Base-by-base conservation (phyloP, 140 eudicot species). In the Cichorium intybus region DNA sequence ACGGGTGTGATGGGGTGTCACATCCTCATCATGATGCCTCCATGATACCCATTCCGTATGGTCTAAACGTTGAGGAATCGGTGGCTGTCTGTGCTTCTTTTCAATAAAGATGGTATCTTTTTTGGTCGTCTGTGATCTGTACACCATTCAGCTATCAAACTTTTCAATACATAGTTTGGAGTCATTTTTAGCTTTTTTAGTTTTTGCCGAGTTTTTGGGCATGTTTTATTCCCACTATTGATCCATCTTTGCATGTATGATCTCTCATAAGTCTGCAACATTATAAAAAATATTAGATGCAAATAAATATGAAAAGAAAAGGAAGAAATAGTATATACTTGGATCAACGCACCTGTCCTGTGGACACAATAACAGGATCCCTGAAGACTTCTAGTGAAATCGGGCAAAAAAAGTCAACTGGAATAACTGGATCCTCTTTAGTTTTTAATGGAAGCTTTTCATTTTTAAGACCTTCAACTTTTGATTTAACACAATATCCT, bases 361-460 rank as follows among this genome's bases (percentile, higher is more conserved):
- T 87, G 68, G 98, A 80, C 69, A 92, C 98, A 66, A 88, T 83
- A 53, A 92, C 98, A 58, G 98, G 98, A 81, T 92, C 95, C 55
- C 77, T 83, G 82, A 92, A 79, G 39, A 92, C 79, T 72, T 92
- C 96, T 53, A 85, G 87, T 24, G 98, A 87, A 51, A 92, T 88
- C 9, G 98, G 95, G 74, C 96, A 92, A 6, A 76, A 81, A 21
- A 85, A 92, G 43, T 92, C 98, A 46, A 71, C 89, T 10, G 98
- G 98, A 61, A 88, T 73, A 21, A 78, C 66, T 52, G 84, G 79
- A 26, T 34, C 0, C 39, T 79, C 84, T 21, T 3, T 62, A 24
- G 81, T 66, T 60, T 61, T 64, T 33, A 70, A 62, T 12, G 70
- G 10, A 26, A 64, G 50, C 59, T 58, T 79, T 34, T 79, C 80